Percentiles rank a stretch among this genome's conserved stretches.
phyloP scores from a whole-genome alignment of 805 yeast species.

The Candida ficus region DNA sequence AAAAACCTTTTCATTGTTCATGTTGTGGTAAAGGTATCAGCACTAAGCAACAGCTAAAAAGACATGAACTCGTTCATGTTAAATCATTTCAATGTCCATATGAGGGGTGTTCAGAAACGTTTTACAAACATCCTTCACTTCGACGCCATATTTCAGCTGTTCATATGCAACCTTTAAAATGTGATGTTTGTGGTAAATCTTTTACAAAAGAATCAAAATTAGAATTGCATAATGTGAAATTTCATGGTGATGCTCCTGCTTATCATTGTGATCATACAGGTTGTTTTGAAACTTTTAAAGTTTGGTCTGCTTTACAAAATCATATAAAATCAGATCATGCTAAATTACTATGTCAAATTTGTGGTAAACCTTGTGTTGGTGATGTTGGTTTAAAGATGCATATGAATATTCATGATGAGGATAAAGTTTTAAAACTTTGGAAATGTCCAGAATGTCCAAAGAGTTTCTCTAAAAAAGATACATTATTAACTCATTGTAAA shows the following conservation, averaged over 20 bases:
- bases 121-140: constrained; percentile 70
- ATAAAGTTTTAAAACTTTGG: constrained; percentile 42
- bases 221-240: constrained; percentile 58
- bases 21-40: constrained; percentile 80
- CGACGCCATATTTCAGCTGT: constrained; percentile 62
- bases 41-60: constrained; percentile 69
- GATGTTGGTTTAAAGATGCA: constrained; percentile 66
- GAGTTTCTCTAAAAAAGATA: constrained; percentile 51
- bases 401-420: constrained; percentile 62
- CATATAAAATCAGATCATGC: constrained; percentile 76
- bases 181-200: constrained; percentile 57
- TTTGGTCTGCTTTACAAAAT: constrained; percentile 67
- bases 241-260: constrained; percentile 52
- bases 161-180: constrained; percentile 52
- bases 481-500: constrained; percentile 51
- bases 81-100: constrained; percentile 56
- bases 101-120: constrained; percentile 60
- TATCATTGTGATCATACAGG: constrained; percentile 60
- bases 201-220: constrained; percentile 64
- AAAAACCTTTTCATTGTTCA: constrained; percentile 68
- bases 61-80: constrained; percentile 82
- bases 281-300: constrained; percentile 55
- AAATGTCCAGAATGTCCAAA: constrained; percentile 53
- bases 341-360: constrained; percentile 53
- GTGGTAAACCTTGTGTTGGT: constrained; percentile 73